Conservation (phyloP, 192 early-diverging fungal genomes). For the Thamnidium elegans region DNA sequence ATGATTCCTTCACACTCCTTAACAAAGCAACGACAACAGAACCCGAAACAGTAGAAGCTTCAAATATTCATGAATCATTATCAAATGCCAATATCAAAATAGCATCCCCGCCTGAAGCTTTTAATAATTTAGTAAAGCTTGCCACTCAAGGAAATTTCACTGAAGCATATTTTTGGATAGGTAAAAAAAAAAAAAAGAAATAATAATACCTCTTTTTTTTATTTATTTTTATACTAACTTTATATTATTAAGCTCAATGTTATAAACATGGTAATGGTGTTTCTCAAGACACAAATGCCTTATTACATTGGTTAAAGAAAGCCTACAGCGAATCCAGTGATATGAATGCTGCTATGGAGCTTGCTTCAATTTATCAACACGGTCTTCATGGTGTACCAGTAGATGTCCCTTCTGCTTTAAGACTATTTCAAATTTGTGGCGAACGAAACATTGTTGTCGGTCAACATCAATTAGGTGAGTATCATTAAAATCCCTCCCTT, state of each 20-base stretch:
- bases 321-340: slow-evolving; percentile 23
- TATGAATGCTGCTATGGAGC: slow-evolving; percentile 19
- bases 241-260: slow-evolving; percentile 28
- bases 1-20: neutral
- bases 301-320: slow-evolving; percentile 28
- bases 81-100: neutral
- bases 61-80: neutral
- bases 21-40: neutral
- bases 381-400: slow-evolving; percentile 1
- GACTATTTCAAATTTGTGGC: neutral
- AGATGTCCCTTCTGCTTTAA: neutral
- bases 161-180: slow-evolving; percentile 32
- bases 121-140: slow-evolving; percentile 23
- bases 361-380: slow-evolving; percentile 19
- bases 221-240: neutral
- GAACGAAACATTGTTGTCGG: slow-evolving; percentile 14
- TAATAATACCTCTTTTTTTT: no score
- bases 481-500: slow-evolving; percentile 3
- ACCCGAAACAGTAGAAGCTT: neutral
- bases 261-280: slow-evolving; percentile 28
- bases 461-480: slow-evolving; percentile 22
- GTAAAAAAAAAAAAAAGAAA: slow-evolving; percentile 10
- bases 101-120: slow-evolving; percentile 16
- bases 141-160: slow-evolving; percentile 21
- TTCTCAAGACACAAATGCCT: slow-evolving; percentile 3